A percentile compares a stretch with the other conserved stretches of the same genome.
Conservation (phyloP, 148 eudicot genomes). For the Nepenthes mirabilis region DNA sequence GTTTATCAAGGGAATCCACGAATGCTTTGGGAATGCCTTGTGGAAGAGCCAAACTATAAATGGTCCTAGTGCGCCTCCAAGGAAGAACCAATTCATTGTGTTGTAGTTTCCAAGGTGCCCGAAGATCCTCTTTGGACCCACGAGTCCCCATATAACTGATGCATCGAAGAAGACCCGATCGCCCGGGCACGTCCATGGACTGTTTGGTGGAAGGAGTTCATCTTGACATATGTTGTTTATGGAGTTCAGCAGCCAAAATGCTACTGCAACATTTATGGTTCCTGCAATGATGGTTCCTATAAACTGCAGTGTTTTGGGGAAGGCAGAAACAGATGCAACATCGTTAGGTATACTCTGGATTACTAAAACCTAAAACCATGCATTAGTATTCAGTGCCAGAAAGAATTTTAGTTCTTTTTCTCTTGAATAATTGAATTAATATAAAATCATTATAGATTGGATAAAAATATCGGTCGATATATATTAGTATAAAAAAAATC, state of each 20-base stretch:
- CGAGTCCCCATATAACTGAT: constrained; percentile 95
- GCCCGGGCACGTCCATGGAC: constrained; percentile 95
- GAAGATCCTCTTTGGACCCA: constrained; percentile 83
- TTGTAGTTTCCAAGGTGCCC: constrained; percentile 69
- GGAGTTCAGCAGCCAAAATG: constrained; percentile 76
- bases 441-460: too few species aligned
- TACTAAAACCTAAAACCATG: neutral
- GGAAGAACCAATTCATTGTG: constrained; percentile 90
- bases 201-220: constrained; percentile 62
- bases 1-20: constrained; percentile 87
- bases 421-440: neutral
- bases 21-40: constrained; percentile 68
- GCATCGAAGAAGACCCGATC: constrained; percentile 93
- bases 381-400: neutral
- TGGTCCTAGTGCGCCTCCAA: constrained; percentile 87
- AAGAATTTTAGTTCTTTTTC: neutral
- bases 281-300: constrained; percentile 95
- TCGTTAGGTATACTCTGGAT: neutral
- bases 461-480: too few species aligned
- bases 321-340: constrained; percentile 1
- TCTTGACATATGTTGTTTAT: constrained; percentile 71
- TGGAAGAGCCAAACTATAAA: constrained; percentile 75
- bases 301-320: constrained; percentile 33
- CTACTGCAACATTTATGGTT: constrained; percentile 71
- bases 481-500: too few species aligned